Evolutionary conservation across 371 early-diverging fungal species (phyloP), one percentile per base, ranked within the genome.

Genomic region (Umbelopsis sp.): DNA sequence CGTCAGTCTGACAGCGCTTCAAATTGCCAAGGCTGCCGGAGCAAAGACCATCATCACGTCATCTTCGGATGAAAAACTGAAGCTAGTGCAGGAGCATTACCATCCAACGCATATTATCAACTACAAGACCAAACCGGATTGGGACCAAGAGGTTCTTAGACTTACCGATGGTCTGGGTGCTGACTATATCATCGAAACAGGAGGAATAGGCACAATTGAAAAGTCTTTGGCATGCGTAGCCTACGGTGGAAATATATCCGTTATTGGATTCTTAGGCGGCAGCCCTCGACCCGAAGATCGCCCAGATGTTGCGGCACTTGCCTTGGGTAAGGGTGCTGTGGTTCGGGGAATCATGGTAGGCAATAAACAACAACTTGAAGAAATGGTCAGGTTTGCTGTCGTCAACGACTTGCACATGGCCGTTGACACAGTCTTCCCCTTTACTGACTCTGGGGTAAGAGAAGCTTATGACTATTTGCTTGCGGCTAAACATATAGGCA

Each of bases 1-100:
- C 45, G 68, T 73, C 2, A 66, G 69, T 12, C 50, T 70, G 18
- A 73, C 68, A 1, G 41, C 65, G 3, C 50, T 73, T 32, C 50
- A 66, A 18, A 51, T 73, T n/a, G 68, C 75, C 10, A 64, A 65
- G 1, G 75, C 75, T 9, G 69, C 72, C 20, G 74, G 72, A 24
- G 73, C 73, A 25, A 44, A 50, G 12, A 68, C 68, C 8, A 75
- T 72, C 38, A 65, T 75, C 14, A 71, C 73, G 0, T 75, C 73
- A 7, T 67, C 67, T 45, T 74, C 74, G 10, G 74, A 74, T 16
- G 70, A 70, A 7, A 72, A 73, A 35, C 62, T 75, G 12, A 48
- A 65, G 20, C 63, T 52, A 14, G 75, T 73, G 1, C 70, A 72
- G 16, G 63, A 65, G 44, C 63, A 67, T 6, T 75, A 67, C 48